These are phyloP conservation scores for Pseudogymnoascus sp. DNA, from an alignment of 2,329 filamentous ascomycete species.

Conservation along the genomic window DNA sequence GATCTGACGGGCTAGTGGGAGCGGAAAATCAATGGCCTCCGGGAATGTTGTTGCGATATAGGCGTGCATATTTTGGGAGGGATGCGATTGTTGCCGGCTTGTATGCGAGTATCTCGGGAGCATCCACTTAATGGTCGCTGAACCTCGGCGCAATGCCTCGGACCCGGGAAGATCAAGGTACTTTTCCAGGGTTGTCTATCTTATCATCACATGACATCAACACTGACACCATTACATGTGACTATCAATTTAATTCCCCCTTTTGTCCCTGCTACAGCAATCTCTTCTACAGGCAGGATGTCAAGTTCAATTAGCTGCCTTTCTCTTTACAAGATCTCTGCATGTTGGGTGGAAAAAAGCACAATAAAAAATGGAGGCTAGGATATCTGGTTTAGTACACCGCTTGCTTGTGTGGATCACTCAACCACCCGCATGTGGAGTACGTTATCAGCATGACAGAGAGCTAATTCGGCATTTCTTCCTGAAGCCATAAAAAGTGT, in stretches of 20 bases:
- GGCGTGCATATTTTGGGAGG: conserved; percentile 3
- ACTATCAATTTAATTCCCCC: not conserved
- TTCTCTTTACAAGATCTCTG: no score
- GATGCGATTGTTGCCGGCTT: conserved; percentile 1
- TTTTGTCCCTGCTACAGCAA: not conserved
- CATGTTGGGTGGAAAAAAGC: no score
- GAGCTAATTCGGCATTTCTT: not conserved
- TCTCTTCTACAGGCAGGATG: no score
- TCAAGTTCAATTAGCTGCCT: no score
- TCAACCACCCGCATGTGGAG: no score
- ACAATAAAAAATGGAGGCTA: no score
- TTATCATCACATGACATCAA: not conserved
- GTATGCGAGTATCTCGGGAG: conserved; percentile 7
- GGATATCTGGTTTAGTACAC: no score
- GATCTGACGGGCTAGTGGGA: not conserved
- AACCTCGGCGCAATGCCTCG: conserved; percentile 2
- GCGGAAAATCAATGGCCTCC: conserved; percentile 2
- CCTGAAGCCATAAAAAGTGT: not conserved
- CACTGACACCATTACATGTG: not conserved
- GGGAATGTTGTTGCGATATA: conserved; percentile 6
- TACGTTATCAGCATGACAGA: not conserved
- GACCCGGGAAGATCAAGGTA: not conserved
- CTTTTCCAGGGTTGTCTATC: not conserved
- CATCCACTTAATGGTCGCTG: conserved; percentile 1
- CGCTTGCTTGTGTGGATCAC: no score